Evolutionary conservation across 2,329 filamentous ascomycete genomes (phyloP).

Genomic region (Colletotrichum sp.): DNA sequence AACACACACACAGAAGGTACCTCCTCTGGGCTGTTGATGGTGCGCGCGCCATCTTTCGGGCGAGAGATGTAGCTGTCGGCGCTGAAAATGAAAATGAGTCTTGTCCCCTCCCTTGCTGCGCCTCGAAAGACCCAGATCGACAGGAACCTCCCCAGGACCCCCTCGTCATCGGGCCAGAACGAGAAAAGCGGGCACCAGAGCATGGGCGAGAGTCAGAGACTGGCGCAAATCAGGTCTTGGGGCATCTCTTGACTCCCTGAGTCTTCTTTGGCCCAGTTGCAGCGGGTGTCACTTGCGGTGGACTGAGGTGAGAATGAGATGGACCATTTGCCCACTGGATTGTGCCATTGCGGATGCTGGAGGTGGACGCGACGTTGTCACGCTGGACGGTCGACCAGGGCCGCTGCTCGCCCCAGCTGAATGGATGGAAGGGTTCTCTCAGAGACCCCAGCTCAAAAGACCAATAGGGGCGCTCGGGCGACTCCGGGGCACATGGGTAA

Average conservation of each 20-base stretch:
- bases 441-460: background rate
- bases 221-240: background rate
- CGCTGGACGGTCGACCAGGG: background rate
- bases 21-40: background rate
- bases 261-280: background rate
- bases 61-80: background rate
- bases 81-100: constrained; percentile 1
- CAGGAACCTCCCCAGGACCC: background rate
- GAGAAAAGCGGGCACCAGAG: background rate
- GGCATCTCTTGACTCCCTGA: background rate
- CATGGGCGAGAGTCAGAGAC: constrained; percentile 16
- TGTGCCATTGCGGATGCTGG: background rate
- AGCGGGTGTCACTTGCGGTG: constrained; percentile 1
- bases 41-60: background rate
- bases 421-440: background rate
- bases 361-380: background rate
- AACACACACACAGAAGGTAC: background rate
- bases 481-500: constrained; percentile 7
- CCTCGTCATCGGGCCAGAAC: constrained; percentile 5
- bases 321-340: background rate
- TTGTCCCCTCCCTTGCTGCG: constrained; percentile 13
- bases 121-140: constrained; percentile 18
- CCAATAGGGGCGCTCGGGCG: background rate
- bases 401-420: background rate
- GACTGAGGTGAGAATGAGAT: background rate